Evolutionary conservation across 2,329 filamentous ascomycete genomes (phyloP), one percentile per base, ranked within the genome.

Genomic region (Microsporum ferrugineum): DNA sequence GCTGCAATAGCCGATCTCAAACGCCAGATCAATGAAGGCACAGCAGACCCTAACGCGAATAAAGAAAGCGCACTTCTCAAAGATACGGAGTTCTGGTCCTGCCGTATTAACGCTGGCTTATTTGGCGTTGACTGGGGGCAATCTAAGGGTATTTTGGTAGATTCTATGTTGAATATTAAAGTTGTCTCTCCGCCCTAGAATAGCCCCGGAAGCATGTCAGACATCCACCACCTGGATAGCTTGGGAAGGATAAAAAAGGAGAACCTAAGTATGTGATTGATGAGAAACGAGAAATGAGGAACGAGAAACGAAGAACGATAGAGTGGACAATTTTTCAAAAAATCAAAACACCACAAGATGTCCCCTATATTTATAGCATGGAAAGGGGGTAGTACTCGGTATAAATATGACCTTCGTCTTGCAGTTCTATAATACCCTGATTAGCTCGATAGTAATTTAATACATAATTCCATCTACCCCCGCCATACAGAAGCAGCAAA

Each of bases 51-150:
- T 14, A 8, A 47, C 4, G 14, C 39, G 47, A 29, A 34, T 14
- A 59, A 55, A 6, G 29, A n/a, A 5, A 59, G 51, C 4, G 29
- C 66, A 31, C 23, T n/a, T 10, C 31, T 55, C 10, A 55, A 34
- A 17, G 41, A 74, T 0, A 66, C 65, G 3, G 71, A 71, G 14
- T 63, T 83, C 0, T 76, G 76, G 62, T 78, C 80, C 60, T 81
- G 80, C 64, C 77, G 76, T 62, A 82, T 86, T 65, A 85, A 85
- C 66, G 79, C 80, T 31, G 83, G 81, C 0, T 69, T 79, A 38
- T 86, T 86, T 67, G 72, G 70, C 0, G 80, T 85, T 31, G 71
- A 76, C 10, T 86, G 83, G 83, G 69, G 73, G 60, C 68, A 72
- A 38, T 83, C 81, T 0, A 74, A 72, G 61, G 65, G 63, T 3